Percentiles rank a stretch among this genome's conserved stretches.
Conservation (phyloP, 306 rosid species). For the Malus fusca region DNA sequence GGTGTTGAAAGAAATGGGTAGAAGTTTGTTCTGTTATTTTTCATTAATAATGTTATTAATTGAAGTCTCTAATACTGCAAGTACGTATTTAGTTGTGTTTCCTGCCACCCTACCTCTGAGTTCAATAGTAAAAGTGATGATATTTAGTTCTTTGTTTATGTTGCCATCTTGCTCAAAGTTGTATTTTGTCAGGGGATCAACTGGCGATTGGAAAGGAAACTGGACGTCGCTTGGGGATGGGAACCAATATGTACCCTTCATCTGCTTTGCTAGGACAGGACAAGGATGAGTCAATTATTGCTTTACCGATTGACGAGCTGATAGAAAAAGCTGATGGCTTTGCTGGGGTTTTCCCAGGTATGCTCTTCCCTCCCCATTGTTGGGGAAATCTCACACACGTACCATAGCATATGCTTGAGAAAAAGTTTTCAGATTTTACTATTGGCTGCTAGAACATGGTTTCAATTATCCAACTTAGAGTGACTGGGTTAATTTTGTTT, state of each 20-base stretch:
- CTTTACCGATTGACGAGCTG: slow-evolving; percentile 83
- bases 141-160: neutral
- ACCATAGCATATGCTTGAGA: neutral
- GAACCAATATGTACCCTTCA: slow-evolving; percentile 97
- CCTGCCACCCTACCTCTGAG: neutral
- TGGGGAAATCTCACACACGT: neutral
- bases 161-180: neutral
- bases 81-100: neutral
- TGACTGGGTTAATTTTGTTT: slow-evolving; percentile 17
- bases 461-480: slow-evolving; percentile 5
- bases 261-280: slow-evolving; percentile 94
- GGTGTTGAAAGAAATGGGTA: neutral
- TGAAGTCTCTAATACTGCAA: neutral
- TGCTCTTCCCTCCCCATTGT: neutral
- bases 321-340: slow-evolving; percentile 98
- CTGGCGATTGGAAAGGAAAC: slow-evolving; percentile 98
- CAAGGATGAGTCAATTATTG: slow-evolving; percentile 86
- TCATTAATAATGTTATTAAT: neutral
- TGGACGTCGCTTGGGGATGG: slow-evolving; percentile 99
- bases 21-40: neutral
- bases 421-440: neutral
- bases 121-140: neutral
- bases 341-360: slow-evolving; percentile 98
- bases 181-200: slow-evolving; percentile 71
- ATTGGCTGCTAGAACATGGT: neutral